A percentile compares a stretch with the other conserved stretches of the same genome.
Conservation (phyloP, 2,329 filamentous ascomycete species). For the Fusarium succisae region DNA sequence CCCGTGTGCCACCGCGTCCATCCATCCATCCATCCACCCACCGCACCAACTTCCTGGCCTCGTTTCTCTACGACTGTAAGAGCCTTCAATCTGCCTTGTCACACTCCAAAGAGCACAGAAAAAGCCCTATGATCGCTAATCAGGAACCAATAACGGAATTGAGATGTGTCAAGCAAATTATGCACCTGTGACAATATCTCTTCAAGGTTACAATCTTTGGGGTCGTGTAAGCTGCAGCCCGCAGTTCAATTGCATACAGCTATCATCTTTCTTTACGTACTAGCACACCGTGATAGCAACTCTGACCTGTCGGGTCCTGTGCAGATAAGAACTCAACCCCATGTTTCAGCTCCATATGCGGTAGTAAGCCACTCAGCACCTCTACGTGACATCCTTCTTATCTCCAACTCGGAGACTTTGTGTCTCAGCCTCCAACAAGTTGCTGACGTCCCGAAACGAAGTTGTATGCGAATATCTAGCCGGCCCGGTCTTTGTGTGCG, state of each 20-base stretch:
- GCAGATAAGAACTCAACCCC: background rate
- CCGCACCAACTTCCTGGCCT: background rate
- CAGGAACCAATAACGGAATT: background rate
- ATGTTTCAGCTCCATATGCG: background rate
- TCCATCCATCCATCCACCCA: background rate
- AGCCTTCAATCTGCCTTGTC: background rate
- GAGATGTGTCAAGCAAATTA: background rate
- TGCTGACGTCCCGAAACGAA: background rate
- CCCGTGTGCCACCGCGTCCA: background rate
- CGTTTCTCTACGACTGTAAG: background rate
- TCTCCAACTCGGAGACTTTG: background rate
- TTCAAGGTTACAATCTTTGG: background rate
- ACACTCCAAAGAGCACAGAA: background rate
- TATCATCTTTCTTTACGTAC: background rate
- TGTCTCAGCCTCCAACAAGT: background rate
- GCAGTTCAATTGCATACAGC: background rate
- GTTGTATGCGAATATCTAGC: too few relatives aligned
- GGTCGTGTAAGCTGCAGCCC: background rate
- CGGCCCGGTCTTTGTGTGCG: background rate
- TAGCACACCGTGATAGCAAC: background rate
- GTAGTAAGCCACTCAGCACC: background rate
- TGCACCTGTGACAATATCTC: background rate
- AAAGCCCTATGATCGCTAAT: conserved; percentile 1
- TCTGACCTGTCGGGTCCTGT: background rate
- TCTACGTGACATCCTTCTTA: background rate